A percentile compares a stretch with the other conserved stretches of the same genome.
phyloP scores from a whole-genome alignment of 768 basidiomycete species.

The Mycena amicta region DNA sequence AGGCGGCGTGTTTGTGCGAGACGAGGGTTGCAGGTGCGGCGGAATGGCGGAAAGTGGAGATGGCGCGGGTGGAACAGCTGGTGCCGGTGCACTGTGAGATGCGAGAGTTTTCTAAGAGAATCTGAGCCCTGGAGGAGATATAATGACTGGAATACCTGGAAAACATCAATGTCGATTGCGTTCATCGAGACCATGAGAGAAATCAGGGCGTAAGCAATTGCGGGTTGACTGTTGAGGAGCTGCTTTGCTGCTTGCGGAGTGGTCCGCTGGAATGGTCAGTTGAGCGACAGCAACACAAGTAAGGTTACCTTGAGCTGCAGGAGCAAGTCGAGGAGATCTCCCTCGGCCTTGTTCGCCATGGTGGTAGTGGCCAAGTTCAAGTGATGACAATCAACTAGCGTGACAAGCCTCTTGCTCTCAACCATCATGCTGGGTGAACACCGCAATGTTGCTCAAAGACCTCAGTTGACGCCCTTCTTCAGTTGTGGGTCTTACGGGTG shows the following conservation, averaged over 20 bases:
- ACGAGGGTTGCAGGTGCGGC: slow-evolving; percentile 42
- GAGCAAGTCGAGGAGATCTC: slow-evolving; percentile 68
- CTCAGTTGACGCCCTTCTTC: background rate
- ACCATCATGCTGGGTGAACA: slow-evolving; percentile 19
- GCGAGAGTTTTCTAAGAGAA: slow-evolving; percentile 60
- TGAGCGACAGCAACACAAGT: background rate
- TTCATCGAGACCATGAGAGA: slow-evolving; percentile 78
- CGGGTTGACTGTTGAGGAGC: slow-evolving; percentile 73
- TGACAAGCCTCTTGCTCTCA: background rate
- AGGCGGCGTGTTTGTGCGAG: slow-evolving; percentile 33
- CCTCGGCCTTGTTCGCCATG: slow-evolving; percentile 62
- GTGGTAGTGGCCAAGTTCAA: slow-evolving; percentile 6
- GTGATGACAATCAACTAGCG: background rate
- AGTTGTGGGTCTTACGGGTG: slow-evolving; percentile 96
- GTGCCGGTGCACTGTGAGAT: slow-evolving; percentile 45
- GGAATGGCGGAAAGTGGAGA: slow-evolving; percentile 48
- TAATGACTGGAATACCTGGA: slow-evolving; percentile 52
- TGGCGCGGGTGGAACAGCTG: slow-evolving; percentile 33
- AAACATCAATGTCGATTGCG: slow-evolving; percentile 72
- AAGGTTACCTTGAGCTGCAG: slow-evolving; percentile 65
- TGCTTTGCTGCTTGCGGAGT: slow-evolving; percentile 67
- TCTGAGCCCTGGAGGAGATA: slow-evolving; percentile 1
- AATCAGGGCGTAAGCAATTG: slow-evolving; percentile 77
- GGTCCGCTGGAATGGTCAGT: slow-evolving; percentile 56
- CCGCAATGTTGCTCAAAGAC: background rate